Evolutionary conservation across 164 flowering plant species (phyloP), one percentile per base, ranked within the genome.

Genomic region (Stephania cephalantha): DNA sequence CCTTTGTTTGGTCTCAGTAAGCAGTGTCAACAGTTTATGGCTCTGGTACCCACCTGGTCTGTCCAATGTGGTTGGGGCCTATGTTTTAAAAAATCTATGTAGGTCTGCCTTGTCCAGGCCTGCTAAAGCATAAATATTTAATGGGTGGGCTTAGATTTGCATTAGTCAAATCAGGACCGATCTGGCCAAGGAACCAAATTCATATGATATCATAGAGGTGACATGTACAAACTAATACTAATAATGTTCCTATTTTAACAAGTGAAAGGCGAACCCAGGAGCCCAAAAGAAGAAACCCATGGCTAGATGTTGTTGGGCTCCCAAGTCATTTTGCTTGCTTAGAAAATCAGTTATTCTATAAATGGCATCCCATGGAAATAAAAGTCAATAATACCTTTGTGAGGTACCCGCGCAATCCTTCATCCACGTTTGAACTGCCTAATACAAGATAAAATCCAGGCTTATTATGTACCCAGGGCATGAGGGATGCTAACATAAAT

Each of bases 361-460:
- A 44, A 48, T 55, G 61, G 64, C 35, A 46, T 66, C 13, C 9
- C 15, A 72, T 22, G 29, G 69, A 55, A n/a, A 20, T 13, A 10
- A 15, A 63, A 73, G 1, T 30, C 46, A 42, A 1, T 25, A 20
- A 46, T 86, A 94, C 98, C 97, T 94, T 94, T 69, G 98, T 94
- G 52, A 95, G 82, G 81, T 95, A 92, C 80, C 99, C 99, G 81
- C 98, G 97, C 81, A 95, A 78, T 71, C 84, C 99, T 90, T 95
- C 98, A 84, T 95, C 99, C 25, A 92, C 99, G 79, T 93, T 95
- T 76, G 99, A 92, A 85, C 99, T 92, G 67, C 99, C 97, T 81
- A 95, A 83, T 71, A 95, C 98, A 78, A 95, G 95, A 83, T 87
- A 95, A 82, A 95, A 93, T 52, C 99, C 99, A 5, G 88, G 78